Evolutionary conservation across 2,329 filamentous ascomycete species (phyloP).

Genomic region (Acephala macrosclerotiorum): DNA sequence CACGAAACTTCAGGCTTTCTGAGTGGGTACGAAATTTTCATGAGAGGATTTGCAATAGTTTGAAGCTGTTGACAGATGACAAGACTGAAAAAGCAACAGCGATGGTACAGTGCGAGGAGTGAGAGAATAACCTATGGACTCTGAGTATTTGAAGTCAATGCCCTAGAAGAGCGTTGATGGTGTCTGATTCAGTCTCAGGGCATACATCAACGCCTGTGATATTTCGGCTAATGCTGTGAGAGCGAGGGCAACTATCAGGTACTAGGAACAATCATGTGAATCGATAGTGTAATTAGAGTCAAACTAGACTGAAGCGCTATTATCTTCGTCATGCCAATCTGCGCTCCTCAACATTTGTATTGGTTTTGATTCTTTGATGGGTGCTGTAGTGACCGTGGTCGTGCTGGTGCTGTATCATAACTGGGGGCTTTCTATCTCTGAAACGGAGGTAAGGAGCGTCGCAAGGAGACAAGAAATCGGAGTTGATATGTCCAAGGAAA

Average conservation of each 20-base stretch:
- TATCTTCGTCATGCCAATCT: too few relatives aligned
- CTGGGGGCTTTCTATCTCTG: background rate
- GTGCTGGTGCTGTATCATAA: background rate
- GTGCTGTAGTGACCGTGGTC: background rate
- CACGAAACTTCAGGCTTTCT: background rate
- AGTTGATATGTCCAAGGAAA: background rate
- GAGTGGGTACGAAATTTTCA: background rate
- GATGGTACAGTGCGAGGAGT: too few relatives aligned
- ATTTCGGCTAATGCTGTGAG: too few relatives aligned
- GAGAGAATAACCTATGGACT: too few relatives aligned
- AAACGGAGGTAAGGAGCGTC: background rate
- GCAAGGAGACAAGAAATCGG: background rate
- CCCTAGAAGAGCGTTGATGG: too few relatives aligned
- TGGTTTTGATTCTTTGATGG: background rate
- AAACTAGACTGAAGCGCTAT: background rate
- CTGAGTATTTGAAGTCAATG: too few relatives aligned
- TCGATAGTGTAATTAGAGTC: background rate
- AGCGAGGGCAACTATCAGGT: too few relatives aligned
- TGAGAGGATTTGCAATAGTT: background rate
- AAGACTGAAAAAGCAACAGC: too few relatives aligned
- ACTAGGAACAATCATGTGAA: too few relatives aligned
- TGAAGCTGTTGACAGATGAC: too few relatives aligned
- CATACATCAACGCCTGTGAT: too few relatives aligned
- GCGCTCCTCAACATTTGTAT: background rate
- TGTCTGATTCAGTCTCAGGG: too few relatives aligned